Evolutionary conservation across 495 filamentous ascomycete species (phyloP), one percentile per base, ranked within the genome.

Genomic region (Chaetomium tenue): DNA sequence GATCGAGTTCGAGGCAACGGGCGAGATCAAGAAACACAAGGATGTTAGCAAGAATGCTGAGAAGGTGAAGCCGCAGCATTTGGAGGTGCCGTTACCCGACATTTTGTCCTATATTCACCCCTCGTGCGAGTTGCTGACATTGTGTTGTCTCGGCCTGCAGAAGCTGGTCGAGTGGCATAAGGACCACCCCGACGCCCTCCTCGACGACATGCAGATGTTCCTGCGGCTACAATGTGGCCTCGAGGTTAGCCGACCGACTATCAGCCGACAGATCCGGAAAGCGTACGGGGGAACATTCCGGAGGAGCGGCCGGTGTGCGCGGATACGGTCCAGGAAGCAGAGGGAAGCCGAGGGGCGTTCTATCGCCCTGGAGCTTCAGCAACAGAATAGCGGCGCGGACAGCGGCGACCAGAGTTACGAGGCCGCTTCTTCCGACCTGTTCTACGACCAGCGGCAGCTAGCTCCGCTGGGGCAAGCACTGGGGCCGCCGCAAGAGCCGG

Each of bases 1-100:
- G 22, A 46, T 58, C 37, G 66, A 74, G 52, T 72, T 63, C 54
- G 54, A 33, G 11, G 57, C 52, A 20, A 72, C 67, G 4, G 70
- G 72, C 26, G 55, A 65, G 40, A 33, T 74, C 11, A 58, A 58
- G 30, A 65, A 68, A 47, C 65, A 67, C 25, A 61, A 54, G 16
- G 68, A 72, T 54, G 68, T 71, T 22, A 68, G 68, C 65, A 74
- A 72, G 46, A 74, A 74, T 50, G 72, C 70, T 12, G 72, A 72
- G 25, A 74, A 74, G 61, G 55, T 74, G 16, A 72, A 71, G 44
- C 60, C 66, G 6, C 48, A 69, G 11, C 61, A 69, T 64, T 53
- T 74, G 23, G 61, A 70, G 66, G 72, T 74, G 28, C 33, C 15
- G 55, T 50, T 23, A 5, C 46, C 30, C 3, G 8, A 11, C n/a